A percentile compares a stretch with the other conserved stretches of the same genome.
Evolutionary conservation across 2,329 filamentous ascomycete genomes (phyloP).

Genomic region (Cladosporium sphaerospermum): DNA sequence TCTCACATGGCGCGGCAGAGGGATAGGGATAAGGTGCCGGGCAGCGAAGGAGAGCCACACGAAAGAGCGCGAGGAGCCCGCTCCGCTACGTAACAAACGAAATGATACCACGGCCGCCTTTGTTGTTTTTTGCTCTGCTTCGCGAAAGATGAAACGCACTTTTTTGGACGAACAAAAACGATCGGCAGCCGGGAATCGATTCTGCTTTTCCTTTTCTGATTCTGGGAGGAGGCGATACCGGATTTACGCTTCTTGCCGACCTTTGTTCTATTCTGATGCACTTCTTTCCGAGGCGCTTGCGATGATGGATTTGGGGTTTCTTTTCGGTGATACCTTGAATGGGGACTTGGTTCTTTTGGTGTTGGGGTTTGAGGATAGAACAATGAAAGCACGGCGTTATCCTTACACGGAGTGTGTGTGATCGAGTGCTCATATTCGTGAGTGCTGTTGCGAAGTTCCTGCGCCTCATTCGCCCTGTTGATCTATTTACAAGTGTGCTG

Average conservation of each 20-base stretch:
- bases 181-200: too few relatives aligned
- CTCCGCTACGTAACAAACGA: constrained; percentile 3
- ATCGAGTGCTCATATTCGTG: too few relatives aligned
- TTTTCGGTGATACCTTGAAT: constrained; percentile 4
- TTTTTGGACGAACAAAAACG: background rate
- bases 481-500: too few relatives aligned
- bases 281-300: too few relatives aligned
- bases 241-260: too few relatives aligned
- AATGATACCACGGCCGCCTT: constrained; percentile 8
- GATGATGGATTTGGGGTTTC: background rate
- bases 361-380: background rate
- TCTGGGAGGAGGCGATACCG: background rate
- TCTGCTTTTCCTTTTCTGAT: background rate
- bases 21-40: background rate
- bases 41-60: too few relatives aligned
- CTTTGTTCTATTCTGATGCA: too few relatives aligned
- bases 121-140: background rate
- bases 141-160: background rate
- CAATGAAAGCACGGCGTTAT: background rate
- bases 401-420: too few relatives aligned
- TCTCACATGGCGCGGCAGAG: too few relatives aligned
- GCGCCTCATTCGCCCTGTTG: too few relatives aligned
- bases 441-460: too few relatives aligned
- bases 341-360: background rate
- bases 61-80: too few relatives aligned